Conservation (phyloP, 75 land plant genomes). For the Pinus taeda region DNA sequence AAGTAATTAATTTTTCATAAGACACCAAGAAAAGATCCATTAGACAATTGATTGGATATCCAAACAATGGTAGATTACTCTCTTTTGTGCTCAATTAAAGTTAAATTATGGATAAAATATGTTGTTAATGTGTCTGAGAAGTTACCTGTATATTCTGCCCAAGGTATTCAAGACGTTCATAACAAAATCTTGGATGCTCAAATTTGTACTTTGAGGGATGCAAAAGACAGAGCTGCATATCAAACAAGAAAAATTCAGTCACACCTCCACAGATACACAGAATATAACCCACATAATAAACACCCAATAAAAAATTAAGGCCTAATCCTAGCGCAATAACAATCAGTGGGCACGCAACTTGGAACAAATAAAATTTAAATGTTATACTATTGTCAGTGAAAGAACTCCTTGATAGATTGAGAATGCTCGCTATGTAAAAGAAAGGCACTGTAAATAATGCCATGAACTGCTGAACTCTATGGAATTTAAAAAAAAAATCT, state of each 20-base stretch:
- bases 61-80: background rate
- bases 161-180: constrained; percentile 82
- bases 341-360: background rate
- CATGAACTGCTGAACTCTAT: background rate
- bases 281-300: background rate
- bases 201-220: constrained; percentile 84
- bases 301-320: background rate
- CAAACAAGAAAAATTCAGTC: background rate
- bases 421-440: background rate
- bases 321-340: background rate
- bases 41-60: background rate
- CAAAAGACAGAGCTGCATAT: constrained; percentile 77
- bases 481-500: background rate
- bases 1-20: no score
- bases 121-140: background rate
- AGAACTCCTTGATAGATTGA: background rate
- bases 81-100: background rate
- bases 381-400: background rate
- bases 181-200: constrained; percentile 93
- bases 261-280: background rate
- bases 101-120: background rate
- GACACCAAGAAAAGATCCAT: background rate
- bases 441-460: background rate
- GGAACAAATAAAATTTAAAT: background rate
- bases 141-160: constrained; percentile 94